Evolutionary conservation across 305 asterid species (phyloP).

Genomic region (Fraxinus latifolia): DNA sequence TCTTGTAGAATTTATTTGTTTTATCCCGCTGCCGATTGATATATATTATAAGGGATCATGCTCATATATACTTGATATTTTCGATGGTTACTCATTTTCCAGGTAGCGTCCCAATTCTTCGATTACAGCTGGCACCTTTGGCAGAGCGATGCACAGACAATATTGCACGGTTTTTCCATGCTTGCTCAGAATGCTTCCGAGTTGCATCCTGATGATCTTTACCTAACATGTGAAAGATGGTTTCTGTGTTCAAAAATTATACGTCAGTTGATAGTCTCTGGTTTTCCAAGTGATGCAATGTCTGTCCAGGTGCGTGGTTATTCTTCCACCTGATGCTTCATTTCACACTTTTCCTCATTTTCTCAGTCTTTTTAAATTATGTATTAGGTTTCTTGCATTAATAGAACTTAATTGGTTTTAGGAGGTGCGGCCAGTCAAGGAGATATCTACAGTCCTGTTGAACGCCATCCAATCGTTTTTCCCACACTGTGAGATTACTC

Average conservation of each 20-base stretch:
- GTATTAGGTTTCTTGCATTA: slow-evolving; percentile 21
- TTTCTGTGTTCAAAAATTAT: slow-evolving; percentile 86
- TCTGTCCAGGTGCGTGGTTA: slow-evolving; percentile 57
- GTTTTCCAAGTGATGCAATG: slow-evolving; percentile 76
- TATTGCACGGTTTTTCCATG: slow-evolving; percentile 68
- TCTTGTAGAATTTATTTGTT: background rate
- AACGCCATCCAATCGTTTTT: slow-evolving; percentile 73
- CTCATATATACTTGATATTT: slow-evolving; percentile 22
- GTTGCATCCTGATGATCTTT: slow-evolving; percentile 61
- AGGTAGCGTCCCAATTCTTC: slow-evolving; percentile 90
- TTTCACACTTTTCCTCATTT: background rate
- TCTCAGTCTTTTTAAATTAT: background rate
- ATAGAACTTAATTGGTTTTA: slow-evolving; percentile 33
- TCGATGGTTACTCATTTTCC: slow-evolving; percentile 52
- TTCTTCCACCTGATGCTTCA: slow-evolving; percentile 11
- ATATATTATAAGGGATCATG: slow-evolving; percentile 5
- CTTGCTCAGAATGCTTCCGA: slow-evolving; percentile 77
- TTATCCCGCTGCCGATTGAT: slow-evolving; percentile 17
- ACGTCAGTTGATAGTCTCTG: slow-evolving; percentile 75
- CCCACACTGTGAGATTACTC: slow-evolving; percentile 68
- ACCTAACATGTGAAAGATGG: slow-evolving; percentile 92
- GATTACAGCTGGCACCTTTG: slow-evolving; percentile 98
- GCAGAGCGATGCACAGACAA: slow-evolving; percentile 81
- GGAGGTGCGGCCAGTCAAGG: slow-evolving; percentile 94
- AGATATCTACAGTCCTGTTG: slow-evolving; percentile 77